Evolutionary conservation across 805 yeast species (phyloP).

Genomic region (Ogataea neopini): DNA sequence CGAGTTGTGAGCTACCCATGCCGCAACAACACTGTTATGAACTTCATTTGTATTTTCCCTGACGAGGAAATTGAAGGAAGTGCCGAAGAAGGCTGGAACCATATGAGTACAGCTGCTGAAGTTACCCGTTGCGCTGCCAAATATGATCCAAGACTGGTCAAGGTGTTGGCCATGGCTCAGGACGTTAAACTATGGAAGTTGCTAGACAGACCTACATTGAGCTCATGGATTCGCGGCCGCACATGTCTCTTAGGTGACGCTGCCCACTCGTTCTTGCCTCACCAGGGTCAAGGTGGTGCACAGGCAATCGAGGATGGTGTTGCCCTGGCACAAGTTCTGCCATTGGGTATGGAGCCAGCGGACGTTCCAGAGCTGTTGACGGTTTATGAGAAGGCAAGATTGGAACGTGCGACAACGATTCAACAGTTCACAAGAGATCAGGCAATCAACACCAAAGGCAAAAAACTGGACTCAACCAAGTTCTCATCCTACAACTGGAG

Average conservation of each 20-base stretch:
- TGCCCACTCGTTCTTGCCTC: conserved; percentile 35
- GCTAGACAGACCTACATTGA: conserved; percentile 26
- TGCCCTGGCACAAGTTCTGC: conserved; percentile 35
- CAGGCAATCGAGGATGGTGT: conserved; percentile 23
- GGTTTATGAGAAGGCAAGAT: conserved; percentile 30
- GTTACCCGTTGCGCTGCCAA: conserved; percentile 18
- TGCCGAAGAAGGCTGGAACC: conserved; percentile 24
- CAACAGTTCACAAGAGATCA: conserved; percentile 19
- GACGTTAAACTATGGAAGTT: conserved; percentile 32
- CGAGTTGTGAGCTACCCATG: conserved; percentile 10
- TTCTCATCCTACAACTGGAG: conserved; percentile 13
- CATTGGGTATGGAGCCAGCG: conserved; percentile 46
- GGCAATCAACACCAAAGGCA: conserved; percentile 4
- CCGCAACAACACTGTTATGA: conserved; percentile 10
- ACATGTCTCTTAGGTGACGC: conserved; percentile 38
- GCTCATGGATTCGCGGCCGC: conserved; percentile 29
- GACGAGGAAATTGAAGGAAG: conserved; percentile 5
- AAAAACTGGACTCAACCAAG: conserved; percentile 5
- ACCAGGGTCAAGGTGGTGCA: conserved; percentile 23
- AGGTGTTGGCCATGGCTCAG: conserved; percentile 24
- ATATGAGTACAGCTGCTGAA: conserved; percentile 21
- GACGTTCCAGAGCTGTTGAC: conserved; percentile 16
- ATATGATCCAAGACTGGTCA: conserved; percentile 20
- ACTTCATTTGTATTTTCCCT: conserved; percentile 10
- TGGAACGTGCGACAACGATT: conserved; percentile 32